These are phyloP conservation scores for Nicotiana rustica DNA, from an alignment of 305 asterid genomes.

Conservation along the genomic window DNA sequence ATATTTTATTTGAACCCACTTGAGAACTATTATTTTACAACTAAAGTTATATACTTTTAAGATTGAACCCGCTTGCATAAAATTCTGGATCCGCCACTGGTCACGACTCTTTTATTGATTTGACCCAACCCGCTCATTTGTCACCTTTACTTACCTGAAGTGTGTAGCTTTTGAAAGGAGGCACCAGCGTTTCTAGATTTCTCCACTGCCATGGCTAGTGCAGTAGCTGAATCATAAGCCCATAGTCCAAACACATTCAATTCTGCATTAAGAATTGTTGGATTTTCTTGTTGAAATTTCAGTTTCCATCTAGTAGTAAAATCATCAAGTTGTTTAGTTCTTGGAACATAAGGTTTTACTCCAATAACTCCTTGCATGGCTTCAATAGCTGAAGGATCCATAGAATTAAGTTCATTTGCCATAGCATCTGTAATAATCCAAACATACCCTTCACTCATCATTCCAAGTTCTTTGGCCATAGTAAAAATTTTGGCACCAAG, in stretches of 20 bases:
- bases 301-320: slow-evolving; percentile 51
- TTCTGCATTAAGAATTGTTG: slow-evolving; percentile 31
- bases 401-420: slow-evolving; percentile 37
- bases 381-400: slow-evolving; percentile 44
- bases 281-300: slow-evolving; percentile 31
- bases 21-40: too few species aligned
- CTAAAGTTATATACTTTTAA: too few species aligned
- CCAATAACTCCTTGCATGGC: slow-evolving; percentile 79
- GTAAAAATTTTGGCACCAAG: slow-evolving; percentile 25
- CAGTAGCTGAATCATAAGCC: slow-evolving; percentile 65
- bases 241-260: slow-evolving; percentile 55
- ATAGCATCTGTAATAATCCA: slow-evolving; percentile 65
- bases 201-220: slow-evolving; percentile 74
- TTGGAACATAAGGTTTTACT: slow-evolving; percentile 52
- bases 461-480: slow-evolving; percentile 21
- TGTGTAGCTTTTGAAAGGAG: slow-evolving; percentile 33
- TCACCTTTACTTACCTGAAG: slow-evolving; percentile 21
- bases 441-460: slow-evolving; percentile 44
- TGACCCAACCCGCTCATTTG: neutral
- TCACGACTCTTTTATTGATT: neutral
- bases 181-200: slow-evolving; percentile 37
- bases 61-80: too few species aligned
- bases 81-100: too few species aligned
- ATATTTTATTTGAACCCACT: too few species aligned
- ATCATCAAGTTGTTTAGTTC: slow-evolving; percentile 40